phyloP scores from a whole-genome alignment of 202 grass and related monocot genomes.

The Dendrocalamus latiflorus region DNA sequence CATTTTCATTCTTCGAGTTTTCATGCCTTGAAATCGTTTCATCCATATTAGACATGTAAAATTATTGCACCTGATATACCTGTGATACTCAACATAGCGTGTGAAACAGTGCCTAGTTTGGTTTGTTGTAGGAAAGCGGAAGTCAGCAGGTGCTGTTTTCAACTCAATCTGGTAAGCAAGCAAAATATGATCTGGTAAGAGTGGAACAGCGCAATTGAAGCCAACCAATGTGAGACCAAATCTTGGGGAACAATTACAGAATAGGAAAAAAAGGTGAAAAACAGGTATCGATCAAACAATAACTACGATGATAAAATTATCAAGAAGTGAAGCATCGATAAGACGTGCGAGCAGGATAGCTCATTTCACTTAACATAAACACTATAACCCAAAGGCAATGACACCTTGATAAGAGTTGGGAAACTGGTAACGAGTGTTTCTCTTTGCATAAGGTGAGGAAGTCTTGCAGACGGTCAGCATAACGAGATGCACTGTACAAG shows the following conservation, averaged over 20 bases:
- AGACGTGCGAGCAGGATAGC: neutral
- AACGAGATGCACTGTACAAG: too few species aligned
- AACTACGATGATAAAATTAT: neutral
- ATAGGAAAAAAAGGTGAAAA: neutral
- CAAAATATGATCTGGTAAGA: neutral
- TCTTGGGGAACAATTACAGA: neutral
- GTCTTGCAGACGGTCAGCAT: too few species aligned
- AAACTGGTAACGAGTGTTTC: neutral
- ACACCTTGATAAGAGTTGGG: neutral
- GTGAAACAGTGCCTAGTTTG: constrained; percentile 83
- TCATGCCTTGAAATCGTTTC: too few species aligned
- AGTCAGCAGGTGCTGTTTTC: constrained; percentile 79
- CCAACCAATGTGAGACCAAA: neutral
- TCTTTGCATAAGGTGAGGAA: neutral
- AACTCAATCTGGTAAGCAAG: constrained; percentile 59
- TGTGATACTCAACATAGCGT: constrained; percentile 79
- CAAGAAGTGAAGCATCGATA: neutral
- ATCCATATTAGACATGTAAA: too few species aligned
- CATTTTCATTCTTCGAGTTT: too few species aligned
- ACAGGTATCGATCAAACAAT: neutral
- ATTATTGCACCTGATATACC: constrained; percentile 32
- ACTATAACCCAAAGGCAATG: neutral
- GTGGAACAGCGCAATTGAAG: neutral
- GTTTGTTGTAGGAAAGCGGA: constrained; percentile 88
- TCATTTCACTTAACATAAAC: neutral